Base-by-base conservation (phyloP, 371 early-diverging fungal species). In the Mortierella sp. region DNA sequence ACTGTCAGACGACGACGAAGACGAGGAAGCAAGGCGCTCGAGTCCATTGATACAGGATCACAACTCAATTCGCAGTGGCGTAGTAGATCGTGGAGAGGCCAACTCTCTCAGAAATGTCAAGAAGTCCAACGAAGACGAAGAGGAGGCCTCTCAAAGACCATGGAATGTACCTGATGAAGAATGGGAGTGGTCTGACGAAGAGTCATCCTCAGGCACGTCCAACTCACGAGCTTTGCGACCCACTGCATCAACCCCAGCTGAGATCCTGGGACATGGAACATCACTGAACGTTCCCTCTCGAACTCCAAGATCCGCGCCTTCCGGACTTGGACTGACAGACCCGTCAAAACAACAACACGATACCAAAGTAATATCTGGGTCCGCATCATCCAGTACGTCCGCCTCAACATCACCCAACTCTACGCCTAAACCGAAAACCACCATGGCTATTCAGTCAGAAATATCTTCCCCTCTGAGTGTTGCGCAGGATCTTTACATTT, bases 161-260 rank as follows among this genome's bases (percentile, higher is more conserved):
- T 83, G 83, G 83, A 76, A 83, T 35, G 73, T 83, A 5, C 83
- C 83, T 18, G 83, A 83, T 32, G 83, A 83, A 6, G 83, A 83
- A 26, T 83, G 83, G 83, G 76, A 68, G 14, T 83, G 83, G 83
- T 83, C 83, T 1, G 83, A 83, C 30, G 83, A 72, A 16, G 80
- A 80, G 24, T 55, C 68, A 40, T 16, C 72, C 3, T 51, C 62
- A n/a, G 9, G 47, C 20, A 22, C 5, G 16, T 32, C 45, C 3
- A 69, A 63, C 45, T 39, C 64, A n/a, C 62, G 40, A 43, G 20
- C 61, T 22, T 49, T 64, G 16, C 64, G 65, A n/a, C 5, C 66
- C 12, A 11, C 66, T 2, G 6, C 43, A 32, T 40, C 52, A 20
- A 18, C 22, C 40, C 12, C 62, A 49, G 5, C 66, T n/a, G 20